A percentile compares a stretch with the other conserved stretches of the same genome.
phyloP scores from a whole-genome alignment of 2,329 filamentous ascomycete species.

The Chaetomium sp. region DNA sequence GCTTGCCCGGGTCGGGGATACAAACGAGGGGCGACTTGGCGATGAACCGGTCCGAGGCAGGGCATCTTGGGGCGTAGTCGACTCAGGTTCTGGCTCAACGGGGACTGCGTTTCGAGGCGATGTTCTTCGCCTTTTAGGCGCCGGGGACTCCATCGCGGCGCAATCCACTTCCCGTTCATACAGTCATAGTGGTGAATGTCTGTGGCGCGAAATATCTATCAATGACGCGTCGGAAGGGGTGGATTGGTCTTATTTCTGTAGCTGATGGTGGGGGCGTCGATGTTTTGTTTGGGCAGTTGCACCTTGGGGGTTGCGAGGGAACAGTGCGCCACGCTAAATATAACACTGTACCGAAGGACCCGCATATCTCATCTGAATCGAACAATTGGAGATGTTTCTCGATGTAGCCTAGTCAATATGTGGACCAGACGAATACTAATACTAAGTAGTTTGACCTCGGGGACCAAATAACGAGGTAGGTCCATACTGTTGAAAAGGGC shows the following conservation, averaged over 20 bases:
- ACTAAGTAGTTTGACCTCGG: too few species aligned
- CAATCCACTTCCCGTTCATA: constrained; percentile 21
- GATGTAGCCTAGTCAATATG: not conserved
- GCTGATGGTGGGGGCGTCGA: constrained; percentile 12
- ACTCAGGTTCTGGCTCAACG: constrained; percentile 35
- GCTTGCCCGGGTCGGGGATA: constrained; percentile 68
- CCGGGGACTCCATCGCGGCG: constrained; percentile 55
- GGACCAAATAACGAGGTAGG: too few species aligned
- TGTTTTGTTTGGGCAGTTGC: constrained; percentile 26
- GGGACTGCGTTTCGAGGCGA: constrained; percentile 55
- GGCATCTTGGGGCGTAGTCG: constrained; percentile 41
- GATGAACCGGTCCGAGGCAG: constrained; percentile 38
- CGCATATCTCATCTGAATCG: not conserved
- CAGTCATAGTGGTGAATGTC: constrained; percentile 25
- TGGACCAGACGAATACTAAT: not conserved
- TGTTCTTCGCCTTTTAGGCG: constrained; percentile 65
- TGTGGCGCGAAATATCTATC: constrained; percentile 11
- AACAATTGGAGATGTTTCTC: not conserved
- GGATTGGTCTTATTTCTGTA: not conserved
- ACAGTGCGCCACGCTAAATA: not conserved
- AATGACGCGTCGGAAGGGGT: constrained; percentile 30
- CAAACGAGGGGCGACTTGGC: constrained; percentile 57
- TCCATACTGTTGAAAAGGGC: too few species aligned
- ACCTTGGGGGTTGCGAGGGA: not conserved
- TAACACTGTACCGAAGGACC: not conserved